These are phyloP conservation scores for Boletellus ananiceps DNA, from an alignment of 768 basidiomycete species.

Conservation along the genomic window DNA sequence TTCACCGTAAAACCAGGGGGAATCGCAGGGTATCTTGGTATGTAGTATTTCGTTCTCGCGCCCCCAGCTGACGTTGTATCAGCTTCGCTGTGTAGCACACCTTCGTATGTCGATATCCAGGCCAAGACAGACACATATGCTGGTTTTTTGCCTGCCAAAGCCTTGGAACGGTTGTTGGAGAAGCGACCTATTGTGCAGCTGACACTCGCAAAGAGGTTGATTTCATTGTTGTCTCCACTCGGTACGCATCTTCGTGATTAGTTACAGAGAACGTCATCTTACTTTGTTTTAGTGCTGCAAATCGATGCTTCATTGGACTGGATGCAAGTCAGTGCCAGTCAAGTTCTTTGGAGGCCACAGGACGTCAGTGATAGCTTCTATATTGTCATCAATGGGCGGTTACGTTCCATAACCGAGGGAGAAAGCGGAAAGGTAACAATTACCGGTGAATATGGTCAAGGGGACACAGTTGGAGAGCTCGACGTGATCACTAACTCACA, in stretches of 20 bases:
- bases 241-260: constrained; percentile 42
- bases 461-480: constrained; percentile 94
- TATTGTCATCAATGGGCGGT: constrained; percentile 94
- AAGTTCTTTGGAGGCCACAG: constrained; percentile 89
- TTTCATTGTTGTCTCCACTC: constrained; percentile 90
- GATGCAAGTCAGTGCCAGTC: constrained; percentile 95
- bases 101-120: constrained; percentile 94
- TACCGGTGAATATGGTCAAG: constrained; percentile 92
- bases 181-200: constrained; percentile 92
- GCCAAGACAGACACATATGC: constrained; percentile 99
- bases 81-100: constrained; percentile 88
- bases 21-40: constrained; percentile 93
- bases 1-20: constrained; percentile 97
- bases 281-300: constrained; percentile 66
- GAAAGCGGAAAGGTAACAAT: constrained; percentile 75
- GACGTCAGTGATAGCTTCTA: constrained; percentile 95
- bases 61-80: constrained; percentile 1
- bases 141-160: constrained; percentile 85
- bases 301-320: constrained; percentile 97
- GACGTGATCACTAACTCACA: constrained; percentile 93
- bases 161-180: constrained; percentile 87
- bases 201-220: constrained; percentile 93
- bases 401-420: constrained; percentile 83
- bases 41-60: constrained; percentile 9
- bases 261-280: neutral